phyloP scores from a whole-genome alignment of 345 rosid genomes.

The Cardamine occulta region DNA sequence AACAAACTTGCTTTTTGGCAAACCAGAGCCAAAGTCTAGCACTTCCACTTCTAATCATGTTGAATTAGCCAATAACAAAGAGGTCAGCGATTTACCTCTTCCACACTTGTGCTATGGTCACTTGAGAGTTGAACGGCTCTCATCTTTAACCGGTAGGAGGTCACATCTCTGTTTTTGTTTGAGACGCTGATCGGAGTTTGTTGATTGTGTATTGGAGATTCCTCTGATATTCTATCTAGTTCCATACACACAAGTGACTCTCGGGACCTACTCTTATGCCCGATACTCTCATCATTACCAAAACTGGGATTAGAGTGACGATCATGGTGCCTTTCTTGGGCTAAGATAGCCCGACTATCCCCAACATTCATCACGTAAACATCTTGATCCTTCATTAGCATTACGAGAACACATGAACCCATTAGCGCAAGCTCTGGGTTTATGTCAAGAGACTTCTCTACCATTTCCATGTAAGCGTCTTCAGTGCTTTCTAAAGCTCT shows the following conservation, averaged over 20 bases:
- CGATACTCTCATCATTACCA: slow-evolving; percentile 70
- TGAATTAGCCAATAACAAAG: not conserved
- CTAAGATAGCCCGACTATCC: slow-evolving; percentile 87
- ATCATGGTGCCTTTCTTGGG: slow-evolving; percentile 86
- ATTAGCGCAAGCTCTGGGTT: slow-evolving; percentile 92
- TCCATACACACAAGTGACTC: slow-evolving; percentile 89
- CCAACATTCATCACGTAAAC: slow-evolving; percentile 98
- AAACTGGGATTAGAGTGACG: slow-evolving; percentile 65
- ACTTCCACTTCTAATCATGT: not conserved
- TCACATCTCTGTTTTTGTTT: slow-evolving; percentile 85
- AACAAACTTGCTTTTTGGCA: slow-evolving; percentile 16
- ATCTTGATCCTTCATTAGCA: slow-evolving; percentile 98
- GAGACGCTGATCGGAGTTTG: slow-evolving; percentile 67
- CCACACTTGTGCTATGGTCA: slow-evolving; percentile 89
- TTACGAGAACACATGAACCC: slow-evolving; percentile 95
- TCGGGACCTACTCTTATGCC: slow-evolving; percentile 77
- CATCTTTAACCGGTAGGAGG: slow-evolving; percentile 85
- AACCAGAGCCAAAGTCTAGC: not conserved
- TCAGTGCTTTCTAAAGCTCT: slow-evolving; percentile 74
- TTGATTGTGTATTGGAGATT: slow-evolving; percentile 88
- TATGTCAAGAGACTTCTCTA: slow-evolving; percentile 79
- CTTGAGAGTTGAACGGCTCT: slow-evolving; percentile 94
- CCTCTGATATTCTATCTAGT: slow-evolving; percentile 95
- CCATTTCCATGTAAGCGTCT: slow-evolving; percentile 93
- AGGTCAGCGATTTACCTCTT: slow-evolving; percentile 61